phyloP scores from a whole-genome alignment of 306 rosid genomes.

The Luffa aegyptiaca region DNA sequence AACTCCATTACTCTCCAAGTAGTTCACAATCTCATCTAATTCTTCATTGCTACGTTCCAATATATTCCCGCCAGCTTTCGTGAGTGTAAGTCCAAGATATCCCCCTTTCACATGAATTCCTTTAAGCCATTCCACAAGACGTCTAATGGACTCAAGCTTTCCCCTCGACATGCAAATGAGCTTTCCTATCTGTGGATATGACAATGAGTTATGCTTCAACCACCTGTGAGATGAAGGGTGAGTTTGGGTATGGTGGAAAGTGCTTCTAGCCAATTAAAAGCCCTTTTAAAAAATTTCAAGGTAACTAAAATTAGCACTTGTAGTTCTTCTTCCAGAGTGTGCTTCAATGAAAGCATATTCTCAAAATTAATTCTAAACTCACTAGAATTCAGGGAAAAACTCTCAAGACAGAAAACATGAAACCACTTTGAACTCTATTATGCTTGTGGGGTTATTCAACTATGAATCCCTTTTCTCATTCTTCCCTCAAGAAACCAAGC shows the following conservation, averaged over 20 bases:
- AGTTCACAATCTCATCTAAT: slow-evolving; percentile 58
- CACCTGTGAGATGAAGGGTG: slow-evolving; percentile 40
- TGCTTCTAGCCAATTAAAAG: neutral
- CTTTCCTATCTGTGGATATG: slow-evolving; percentile 81
- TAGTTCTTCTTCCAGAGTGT: neutral
- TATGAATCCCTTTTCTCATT: neutral
- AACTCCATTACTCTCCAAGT: slow-evolving; percentile 64
- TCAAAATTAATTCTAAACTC: neutral
- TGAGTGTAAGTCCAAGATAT: slow-evolving; percentile 47
- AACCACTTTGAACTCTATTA: neutral
- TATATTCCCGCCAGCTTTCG: slow-evolving; percentile 55
- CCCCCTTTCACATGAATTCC: slow-evolving; percentile 59
- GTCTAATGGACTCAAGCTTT: slow-evolving; percentile 44
- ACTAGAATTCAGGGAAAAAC: neutral
- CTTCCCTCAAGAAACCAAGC: neutral
- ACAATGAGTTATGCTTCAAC: slow-evolving; percentile 81
- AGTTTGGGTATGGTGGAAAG: neutral
- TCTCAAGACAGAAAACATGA: neutral
- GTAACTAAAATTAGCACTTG: neutral
- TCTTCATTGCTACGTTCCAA: slow-evolving; percentile 42
- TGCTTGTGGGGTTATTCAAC: neutral
- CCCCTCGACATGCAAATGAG: slow-evolving; percentile 76
- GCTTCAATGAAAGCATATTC: neutral
- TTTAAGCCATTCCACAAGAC: slow-evolving; percentile 60
- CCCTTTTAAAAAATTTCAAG: neutral